Base-by-base conservation (phyloP, 2,329 filamentous ascomycete genomes). In the Colletotrichum navitas region DNA sequence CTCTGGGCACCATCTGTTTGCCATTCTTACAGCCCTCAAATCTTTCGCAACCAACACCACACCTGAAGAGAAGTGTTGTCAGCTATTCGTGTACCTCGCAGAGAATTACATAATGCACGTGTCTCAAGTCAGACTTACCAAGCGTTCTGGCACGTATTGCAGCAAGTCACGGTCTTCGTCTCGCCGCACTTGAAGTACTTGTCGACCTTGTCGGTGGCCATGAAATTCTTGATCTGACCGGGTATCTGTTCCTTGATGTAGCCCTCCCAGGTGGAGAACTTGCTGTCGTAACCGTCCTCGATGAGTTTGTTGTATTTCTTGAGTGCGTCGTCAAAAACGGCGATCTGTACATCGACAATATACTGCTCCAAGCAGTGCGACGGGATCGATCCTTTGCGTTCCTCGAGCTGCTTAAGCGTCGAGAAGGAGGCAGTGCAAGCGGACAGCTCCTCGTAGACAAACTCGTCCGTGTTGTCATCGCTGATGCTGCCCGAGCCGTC, bases 161-260 rank as follows among this genome's bases (percentile, higher is more conserved):
- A 74, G 58, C 73, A 74, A 12, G 52, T 43, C 2, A 47, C 54
- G 34, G 49, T 56, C 21, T 45, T 52, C 1, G 61, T 68, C 45
- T 62, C 51, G 26, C 36, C 58, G 64, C 73, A 75, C 21, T 68
- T 59, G 55, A 75, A 75, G 47, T 72, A 75, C 21, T 69, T 61
- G 36, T 68, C 34, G 11, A 34, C 74, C 8, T 69, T 54, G 36
- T 68, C 67, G 54, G 26, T 60, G 45, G 73, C 70, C 60, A 62
- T 49, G 43, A 70, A 75, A 1, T 63, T 62, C 24, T 74, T 54
- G 34, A 75, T 64, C 52, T 72, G 64, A n/a, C 29, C 18, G 1
- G 60, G 56, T 0, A 70, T 64, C 39, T 67, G 59, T 24, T 68
- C 52, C 49, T 72, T 69, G 58, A 73, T 54, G 49, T 60, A 62